Evolutionary conservation across 331 rosid species (phyloP).

Genomic region (Spiraea crenata): DNA sequence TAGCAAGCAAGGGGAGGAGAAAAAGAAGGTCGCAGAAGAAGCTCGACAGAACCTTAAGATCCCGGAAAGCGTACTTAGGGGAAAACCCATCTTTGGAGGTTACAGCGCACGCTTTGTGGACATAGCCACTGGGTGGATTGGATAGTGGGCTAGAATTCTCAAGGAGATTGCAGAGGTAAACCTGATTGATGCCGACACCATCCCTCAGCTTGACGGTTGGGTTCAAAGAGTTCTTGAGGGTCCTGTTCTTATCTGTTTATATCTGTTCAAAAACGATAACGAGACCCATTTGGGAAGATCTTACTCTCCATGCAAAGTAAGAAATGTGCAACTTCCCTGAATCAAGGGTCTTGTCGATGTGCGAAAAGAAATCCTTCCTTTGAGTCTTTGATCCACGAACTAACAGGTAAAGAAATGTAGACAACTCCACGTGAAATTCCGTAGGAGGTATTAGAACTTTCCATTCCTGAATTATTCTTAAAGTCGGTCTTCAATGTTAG

Average conservation of each 20-base stretch:
- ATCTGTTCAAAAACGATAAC: neutral
- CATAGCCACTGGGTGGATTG: slow-evolving; percentile 46
- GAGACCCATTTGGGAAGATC: neutral
- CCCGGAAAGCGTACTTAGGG: slow-evolving; percentile 40
- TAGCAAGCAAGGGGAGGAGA: slow-evolving; percentile 42
- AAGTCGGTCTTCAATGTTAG: slow-evolving; percentile 24
- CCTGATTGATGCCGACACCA: slow-evolving; percentile 33
- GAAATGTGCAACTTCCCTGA: neutral
- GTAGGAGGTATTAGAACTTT: slow-evolving; percentile 14
- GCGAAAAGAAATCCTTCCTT: neutral
- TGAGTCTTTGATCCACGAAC: neutral
- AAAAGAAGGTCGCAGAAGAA: slow-evolving; percentile 40
- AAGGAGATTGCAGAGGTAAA: slow-evolving; percentile 35
- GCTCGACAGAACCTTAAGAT: slow-evolving; percentile 39
- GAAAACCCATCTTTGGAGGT: slow-evolving; percentile 40
- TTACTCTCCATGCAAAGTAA: neutral
- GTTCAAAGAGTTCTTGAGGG: slow-evolving; percentile 27
- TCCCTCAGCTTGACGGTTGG: slow-evolving; percentile 43
- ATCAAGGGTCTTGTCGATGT: neutral
- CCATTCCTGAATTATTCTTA: neutral
- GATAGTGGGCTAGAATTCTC: slow-evolving; percentile 21
- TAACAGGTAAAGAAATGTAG: neutral
- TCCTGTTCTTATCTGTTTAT: slow-evolving; percentile 24
- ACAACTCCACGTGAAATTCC: neutral
- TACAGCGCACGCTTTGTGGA: slow-evolving; percentile 42